These are phyloP conservation scores for Backusella sp. DNA, from an alignment of 192 early-diverging fungal species.

Conservation along the genomic window DNA sequence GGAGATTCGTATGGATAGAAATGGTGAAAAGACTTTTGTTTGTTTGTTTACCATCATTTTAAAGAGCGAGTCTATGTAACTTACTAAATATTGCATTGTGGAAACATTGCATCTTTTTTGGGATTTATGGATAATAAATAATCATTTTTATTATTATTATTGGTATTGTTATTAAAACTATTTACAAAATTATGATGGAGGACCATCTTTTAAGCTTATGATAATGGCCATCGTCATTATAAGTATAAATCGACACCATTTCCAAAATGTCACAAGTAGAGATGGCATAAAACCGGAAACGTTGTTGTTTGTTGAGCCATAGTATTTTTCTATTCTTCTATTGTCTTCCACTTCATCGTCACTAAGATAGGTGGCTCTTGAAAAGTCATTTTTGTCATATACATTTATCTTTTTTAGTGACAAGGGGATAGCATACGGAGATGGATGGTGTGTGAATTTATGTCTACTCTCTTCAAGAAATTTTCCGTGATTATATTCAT, in stretches of 20 bases:
- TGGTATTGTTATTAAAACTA: not conserved
- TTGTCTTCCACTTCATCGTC: not conserved
- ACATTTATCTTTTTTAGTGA: not conserved
- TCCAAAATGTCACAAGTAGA: not conserved
- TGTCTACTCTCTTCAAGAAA: constrained; percentile 10
- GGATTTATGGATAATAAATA: not conserved
- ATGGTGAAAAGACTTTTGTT: not conserved
- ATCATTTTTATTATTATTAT: not conserved
- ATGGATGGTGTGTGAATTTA: not conserved
- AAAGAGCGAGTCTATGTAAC: not conserved
- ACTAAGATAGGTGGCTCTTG: not conserved
- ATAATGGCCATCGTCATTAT: constrained; percentile 11
- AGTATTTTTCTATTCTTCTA: not conserved
- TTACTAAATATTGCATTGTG: not conserved
- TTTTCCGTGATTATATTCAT: constrained; percentile 9
- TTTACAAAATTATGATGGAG: not conserved
- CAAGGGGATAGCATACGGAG: not conserved
- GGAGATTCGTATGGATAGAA: not conserved
- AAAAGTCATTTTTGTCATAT: not conserved
- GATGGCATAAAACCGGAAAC: not conserved
- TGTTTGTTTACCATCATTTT: not conserved
- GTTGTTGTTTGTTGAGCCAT: not conserved
- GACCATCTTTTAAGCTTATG: constrained; percentile 3
- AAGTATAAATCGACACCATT: not conserved
- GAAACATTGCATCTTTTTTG: not conserved